Base-by-base conservation (phyloP, 768 basidiomycete genomes). In the Thelephora ganbajun region DNA sequence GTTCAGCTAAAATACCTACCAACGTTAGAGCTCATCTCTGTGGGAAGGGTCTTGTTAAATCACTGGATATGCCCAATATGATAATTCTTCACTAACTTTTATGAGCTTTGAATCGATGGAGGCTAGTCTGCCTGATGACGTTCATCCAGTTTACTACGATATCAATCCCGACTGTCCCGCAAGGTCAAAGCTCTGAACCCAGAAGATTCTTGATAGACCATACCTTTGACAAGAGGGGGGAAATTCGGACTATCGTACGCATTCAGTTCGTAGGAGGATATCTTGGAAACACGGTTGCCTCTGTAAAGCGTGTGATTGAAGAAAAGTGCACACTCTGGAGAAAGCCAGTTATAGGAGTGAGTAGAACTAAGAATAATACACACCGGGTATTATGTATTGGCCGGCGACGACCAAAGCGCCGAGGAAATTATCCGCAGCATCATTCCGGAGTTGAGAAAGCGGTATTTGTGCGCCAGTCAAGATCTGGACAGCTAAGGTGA, bases 381-480 rank as follows among this genome's bases (percentile, higher is more conserved):
- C 65, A 84, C 88, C 91, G 59, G 93, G 92, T 46, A 97, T 91
- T 51, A 85, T 84, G 57, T 80, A 93, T 56, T 88, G 82, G 1
- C 93, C 92, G 13, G 92, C 91, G 45, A 94, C 82, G 13, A 83
- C 79, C 33, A 97, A 66, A 2, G 89, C 85, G 6, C 89, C 91
- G 60, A 96, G 78, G 9, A 96, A 66, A 60, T 96, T 97, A 54
- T 94, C 93, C 5, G 91, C 80, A 6, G 91, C 90, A 60, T 97
- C 92, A 55, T 93, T 96, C n/a, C 90, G 76, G 42, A 93, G 68
- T 58, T 91, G 84, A 1, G 86, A 90, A 33, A 92, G 67, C 12
- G 93, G 89, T 33, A 97, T 94, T 66, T 96, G 93, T 0, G 92
- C 90, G 11, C 92, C 93, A 1, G 89, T 94, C 26, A 93, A 55